Base-by-base conservation (phyloP, 2,329 filamentous ascomycete genomes). In the Arthrobotrys conoides region DNA sequence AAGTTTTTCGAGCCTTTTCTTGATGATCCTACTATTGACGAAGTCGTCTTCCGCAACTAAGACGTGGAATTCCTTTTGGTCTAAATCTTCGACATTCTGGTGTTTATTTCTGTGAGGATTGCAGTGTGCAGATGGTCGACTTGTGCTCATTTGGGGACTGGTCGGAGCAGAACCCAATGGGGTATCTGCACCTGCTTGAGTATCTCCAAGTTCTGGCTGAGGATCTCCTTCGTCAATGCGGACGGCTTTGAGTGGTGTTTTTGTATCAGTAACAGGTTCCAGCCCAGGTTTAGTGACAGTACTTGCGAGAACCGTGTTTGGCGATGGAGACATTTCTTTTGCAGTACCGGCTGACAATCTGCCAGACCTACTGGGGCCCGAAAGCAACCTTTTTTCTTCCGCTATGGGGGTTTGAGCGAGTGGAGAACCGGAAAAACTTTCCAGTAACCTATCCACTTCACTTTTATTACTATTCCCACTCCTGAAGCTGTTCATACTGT, bases 41-140 rank as follows among this genome's bases (percentile, higher is more conserved):
- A 93, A 93, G 81, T 97, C 93, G 81, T 97, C 94, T 82, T 97
- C 94, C 0, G 94, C 94, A 41, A 97, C 89, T 22, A 97, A 86
- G 1, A 96, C 89, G 18, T 88, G 87, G 80, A 93, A 86, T 44
- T 88, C 84, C 1, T 87, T 84, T 65, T 72, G 63, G 12, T 22
- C 8, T 16, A 5, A 16, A 36, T 65, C 36, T 9, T 33, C 36
- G 18, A n/a, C n/a, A n/a, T 22, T 55, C 2, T 30, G 48, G 66
- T 65, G 22, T 53, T 53, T 20, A 71, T 33, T 68, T 48, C 46
- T 5, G 53, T 59, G 24, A n/a, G 65, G 51, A 67, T 30, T 48
- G 38, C 36, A 75, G 55, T 55, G 48, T 72, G 44, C n/a, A 27
- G 61, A 46, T 69, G 65, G 18, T 5, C 27, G 44, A 14, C 27